Evolutionary conservation across 257 asterid species (phyloP).

Genomic region (Solanum microdontum): DNA sequence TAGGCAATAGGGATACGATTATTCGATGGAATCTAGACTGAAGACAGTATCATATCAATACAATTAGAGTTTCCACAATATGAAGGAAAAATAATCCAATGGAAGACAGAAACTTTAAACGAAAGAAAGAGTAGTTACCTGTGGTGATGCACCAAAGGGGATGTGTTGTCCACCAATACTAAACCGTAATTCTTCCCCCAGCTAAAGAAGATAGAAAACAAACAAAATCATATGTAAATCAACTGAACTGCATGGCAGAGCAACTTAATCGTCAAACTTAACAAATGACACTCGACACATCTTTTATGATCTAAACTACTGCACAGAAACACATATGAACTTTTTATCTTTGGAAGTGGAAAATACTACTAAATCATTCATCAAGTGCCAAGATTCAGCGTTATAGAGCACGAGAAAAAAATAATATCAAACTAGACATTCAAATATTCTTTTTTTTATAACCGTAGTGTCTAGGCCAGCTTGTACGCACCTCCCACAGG

Average conservation of each 20-base stretch:
- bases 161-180: conserved; percentile 69
- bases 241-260: neutral
- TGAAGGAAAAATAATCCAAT: neutral
- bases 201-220: conserved; percentile 22
- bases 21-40: neutral
- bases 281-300: neutral
- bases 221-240: neutral
- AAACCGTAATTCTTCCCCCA: conserved; percentile 66
- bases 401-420: neutral
- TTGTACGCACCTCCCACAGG: neutral
- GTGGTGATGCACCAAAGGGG: conserved; percentile 78
- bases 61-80: neutral
- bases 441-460: too few relatives aligned
- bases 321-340: neutral
- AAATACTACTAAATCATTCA: neutral
- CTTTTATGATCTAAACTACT: neutral
- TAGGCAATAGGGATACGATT: neutral
- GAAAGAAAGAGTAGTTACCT: conserved; percentile 22
- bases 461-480: neutral
- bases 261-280: neutral
- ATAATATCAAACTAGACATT: neutral
- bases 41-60: neutral
- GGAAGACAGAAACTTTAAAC: neutral
- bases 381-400: neutral
- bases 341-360: neutral